Conservation (phyloP, 2,329 filamentous ascomycete species). For the Cordyceps tenuipes region DNA sequence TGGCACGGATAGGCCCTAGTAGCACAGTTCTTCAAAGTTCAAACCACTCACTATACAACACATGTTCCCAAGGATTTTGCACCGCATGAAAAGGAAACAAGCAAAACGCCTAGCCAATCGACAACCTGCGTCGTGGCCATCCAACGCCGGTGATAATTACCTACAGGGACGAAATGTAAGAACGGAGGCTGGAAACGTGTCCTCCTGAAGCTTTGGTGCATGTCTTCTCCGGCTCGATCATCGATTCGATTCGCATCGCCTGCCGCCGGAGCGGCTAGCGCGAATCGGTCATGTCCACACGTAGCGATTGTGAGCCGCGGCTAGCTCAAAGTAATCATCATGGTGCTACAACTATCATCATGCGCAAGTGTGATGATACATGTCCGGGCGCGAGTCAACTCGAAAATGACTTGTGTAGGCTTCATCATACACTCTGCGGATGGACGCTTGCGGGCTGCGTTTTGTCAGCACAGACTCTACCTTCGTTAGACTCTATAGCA, state of each 20-base stretch:
- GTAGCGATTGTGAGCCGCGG: not conserved
- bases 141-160: slow-evolving; percentile 5
- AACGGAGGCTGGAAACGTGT: not conserved
- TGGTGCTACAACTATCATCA: not conserved
- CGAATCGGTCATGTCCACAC: not conserved
- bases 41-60: not conserved
- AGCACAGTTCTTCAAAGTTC: not conserved
- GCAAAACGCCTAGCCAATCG: slow-evolving; percentile 9
- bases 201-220: slow-evolving; percentile 4
- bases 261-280: not conserved
- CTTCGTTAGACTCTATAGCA: slow-evolving; percentile 19
- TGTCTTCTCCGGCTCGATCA: not conserved
- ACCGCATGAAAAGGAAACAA: not conserved
- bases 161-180: not conserved
- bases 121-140: slow-evolving; percentile 3
- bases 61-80: slow-evolving; percentile 1
- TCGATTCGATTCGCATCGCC: not conserved
- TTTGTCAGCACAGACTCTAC: slow-evolving; percentile 2
- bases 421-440: slow-evolving; percentile 44
- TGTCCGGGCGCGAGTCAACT: not conserved
- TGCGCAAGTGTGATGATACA: not conserved
- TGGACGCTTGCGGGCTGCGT: slow-evolving; percentile 45
- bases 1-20: not conserved
- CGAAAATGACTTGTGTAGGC: not conserved
- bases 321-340: not conserved